Evolutionary conservation across 2,329 filamentous ascomycete genomes (phyloP).

Genomic region (Apiospora hydei): DNA sequence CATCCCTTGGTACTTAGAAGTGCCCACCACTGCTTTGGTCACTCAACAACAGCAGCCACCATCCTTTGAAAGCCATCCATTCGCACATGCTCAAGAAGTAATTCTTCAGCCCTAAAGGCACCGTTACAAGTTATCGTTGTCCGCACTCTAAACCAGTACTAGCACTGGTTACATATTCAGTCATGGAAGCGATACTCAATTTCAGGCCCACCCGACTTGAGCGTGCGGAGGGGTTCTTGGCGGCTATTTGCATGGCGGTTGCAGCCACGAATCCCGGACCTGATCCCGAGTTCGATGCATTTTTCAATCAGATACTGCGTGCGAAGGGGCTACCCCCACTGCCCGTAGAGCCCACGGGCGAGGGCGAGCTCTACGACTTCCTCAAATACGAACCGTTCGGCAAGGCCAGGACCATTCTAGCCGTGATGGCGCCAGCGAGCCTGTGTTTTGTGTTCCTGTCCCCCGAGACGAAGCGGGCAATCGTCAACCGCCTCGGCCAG

Average conservation of each 20-base stretch:
- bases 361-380: neutral
- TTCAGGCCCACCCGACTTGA: neutral
- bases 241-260: neutral
- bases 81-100: too few relatives aligned
- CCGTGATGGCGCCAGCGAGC: neutral
- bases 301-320: neutral
- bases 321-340: neutral
- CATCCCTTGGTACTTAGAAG: too few relatives aligned
- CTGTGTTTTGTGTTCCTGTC: neutral
- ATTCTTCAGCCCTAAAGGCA: too few relatives aligned
- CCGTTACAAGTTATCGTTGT: too few relatives aligned
- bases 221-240: neutral
- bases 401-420: neutral
- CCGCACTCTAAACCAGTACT: too few relatives aligned
- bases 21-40: too few relatives aligned
- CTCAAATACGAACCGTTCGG: neutral
- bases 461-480: neutral
- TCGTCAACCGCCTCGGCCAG: neutral
- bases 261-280: neutral
- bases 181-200: neutral
- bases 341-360: neutral
- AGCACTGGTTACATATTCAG: neutral
- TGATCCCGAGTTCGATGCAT: neutral
- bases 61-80: too few relatives aligned
- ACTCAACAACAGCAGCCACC: too few relatives aligned